Evolutionary conservation across 495 filamentous ascomycete genomes (phyloP).

Genomic region (Hypoxylon trugodes): DNA sequence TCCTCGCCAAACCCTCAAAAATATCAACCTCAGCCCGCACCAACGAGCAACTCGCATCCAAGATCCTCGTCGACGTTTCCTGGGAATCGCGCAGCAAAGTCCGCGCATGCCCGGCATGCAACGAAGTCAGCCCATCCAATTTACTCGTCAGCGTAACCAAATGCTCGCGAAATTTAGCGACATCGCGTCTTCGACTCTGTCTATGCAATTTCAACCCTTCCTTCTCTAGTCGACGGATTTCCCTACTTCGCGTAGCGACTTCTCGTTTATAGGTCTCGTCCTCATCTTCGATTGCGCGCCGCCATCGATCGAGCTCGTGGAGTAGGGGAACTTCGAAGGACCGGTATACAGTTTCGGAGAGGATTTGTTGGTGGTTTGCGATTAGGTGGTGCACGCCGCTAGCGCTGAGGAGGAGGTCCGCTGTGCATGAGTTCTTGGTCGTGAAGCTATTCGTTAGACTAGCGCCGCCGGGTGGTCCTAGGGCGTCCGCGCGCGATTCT

Average conservation of each 20-base stretch:
- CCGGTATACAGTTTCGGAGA: conserved; percentile 69
- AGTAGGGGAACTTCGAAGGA: conserved; percentile 70
- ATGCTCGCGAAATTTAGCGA: conserved; percentile 60
- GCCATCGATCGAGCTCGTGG: conserved; percentile 70
- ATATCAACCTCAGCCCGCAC: conserved; percentile 72
- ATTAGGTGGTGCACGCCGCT: conserved; percentile 71
- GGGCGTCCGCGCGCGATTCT: conserved; percentile 61
- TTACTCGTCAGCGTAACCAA: conserved; percentile 66
- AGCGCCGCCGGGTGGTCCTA: conserved; percentile 44
- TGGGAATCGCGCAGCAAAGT: conserved; percentile 64
- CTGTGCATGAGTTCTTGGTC: conserved; percentile 63
- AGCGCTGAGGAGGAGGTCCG: conserved; percentile 64
- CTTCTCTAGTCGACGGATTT: conserved; percentile 67
- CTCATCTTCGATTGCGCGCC: conserved; percentile 64
- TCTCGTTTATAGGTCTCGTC: conserved; percentile 64
- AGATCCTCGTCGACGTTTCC: conserved; percentile 63
- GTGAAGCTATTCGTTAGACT: conserved; percentile 58
- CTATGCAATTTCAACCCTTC: conserved; percentile 66
- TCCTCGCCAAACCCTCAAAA: conserved; percentile 68
- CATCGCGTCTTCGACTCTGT: conserved; percentile 60
- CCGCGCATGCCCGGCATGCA: conserved; percentile 66
- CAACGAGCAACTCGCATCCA: conserved; percentile 67
- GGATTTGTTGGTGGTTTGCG: conserved; percentile 71
- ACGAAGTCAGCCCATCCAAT: conserved; percentile 65
- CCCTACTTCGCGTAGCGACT: conserved; percentile 56